Evolutionary conservation across 495 filamentous ascomycete genomes (phyloP), one percentile per base, ranked within the genome.

Genomic region (Hypoxylon crocopeplum): DNA sequence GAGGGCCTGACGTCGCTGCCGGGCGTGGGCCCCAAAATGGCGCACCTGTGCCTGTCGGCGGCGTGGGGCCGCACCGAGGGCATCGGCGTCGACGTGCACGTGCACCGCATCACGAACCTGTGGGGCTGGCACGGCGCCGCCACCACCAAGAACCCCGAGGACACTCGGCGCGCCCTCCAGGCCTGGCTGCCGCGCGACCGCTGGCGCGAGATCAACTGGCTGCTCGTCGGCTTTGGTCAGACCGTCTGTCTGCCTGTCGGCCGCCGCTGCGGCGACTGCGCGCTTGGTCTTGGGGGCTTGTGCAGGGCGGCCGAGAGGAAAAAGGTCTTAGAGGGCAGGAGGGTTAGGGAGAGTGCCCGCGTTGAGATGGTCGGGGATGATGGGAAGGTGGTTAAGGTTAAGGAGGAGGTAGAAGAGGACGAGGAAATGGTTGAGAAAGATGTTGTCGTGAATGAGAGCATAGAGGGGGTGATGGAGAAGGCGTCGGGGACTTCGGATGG

Each of bases 21-120:
- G 0, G 94, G 94, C 1, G 93, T 98, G 0, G 94, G 94, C 0
- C 94, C 94, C 5, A 98, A 98, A 75, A 98, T 98, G 93, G 94
- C 90, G 15, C 92, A 95, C 67, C 82, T 98, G 3, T 96, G 91
- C 72, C 84, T 98, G 82, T 87, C 77, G 8, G 82, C 75, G 5
- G 84, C 83, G 2, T 87, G 85, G 86, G 75, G 73, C 47, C 69
- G 78, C 19, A 79, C 79, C 5, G 78, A 84, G 50, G 85, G 86
- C 0, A 84, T 88, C 54, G 86, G 86, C 19, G 86, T 88, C 25
- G 86, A 88, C 70, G 84, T 87, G 25, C 84, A 87, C 62, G 84
- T 87, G 8, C 84, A 98, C 72, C 86, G 94, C 22, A 96, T 98
- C 66, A 92, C 92, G 37, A 98, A 98, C 76, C 76, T 96, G 20